Evolutionary conservation across 345 rosid genomes (phyloP), one percentile per base, ranked within the genome.

Genomic region (Excoecaria agallocha): DNA sequence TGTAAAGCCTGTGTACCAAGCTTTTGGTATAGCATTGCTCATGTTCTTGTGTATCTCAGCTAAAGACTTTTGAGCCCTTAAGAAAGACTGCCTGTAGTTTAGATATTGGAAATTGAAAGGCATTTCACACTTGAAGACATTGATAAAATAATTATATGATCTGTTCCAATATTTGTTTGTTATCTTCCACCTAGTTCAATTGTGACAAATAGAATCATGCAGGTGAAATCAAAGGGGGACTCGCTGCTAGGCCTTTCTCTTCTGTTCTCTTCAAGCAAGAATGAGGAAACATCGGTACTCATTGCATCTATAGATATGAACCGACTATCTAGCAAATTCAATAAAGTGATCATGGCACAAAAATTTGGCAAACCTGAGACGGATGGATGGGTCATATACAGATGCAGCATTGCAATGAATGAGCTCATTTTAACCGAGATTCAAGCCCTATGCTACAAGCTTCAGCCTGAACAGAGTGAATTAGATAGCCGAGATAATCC

Each of bases 221-320:
- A 94, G 98, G 92, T 89, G 58, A 88, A 88, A 81, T 85, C 89
- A 45, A 86, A 87, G 73, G 87, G 77, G 15, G 81, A 74, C 39
- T 90, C 90, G 48, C 69, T 82, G 48, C 58, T 94, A 71, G 93
- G 93, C 70, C 82, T 92, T 56, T 68, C 82, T 60, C 86, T 92
- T 13, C 83, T 77, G 39, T 87, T 92, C 81, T 85, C 88, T 12
- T 89, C 95, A 10, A 50, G 77, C 63, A 51, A 50, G 11, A 76
- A 71, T 39, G 84, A 82, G 71, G 78, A 50, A 50, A 85, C 76
- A 73, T 76, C 78, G 15, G 54, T 87, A 48, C 87, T 89, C 19
- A 66, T 90, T 50, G 90, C 89, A 3, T 78, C 93, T 13, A 43
- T 66, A 4, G 79, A 75, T 62, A 69, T 55, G 45, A 72, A 55